A percentile compares a stretch with the other conserved stretches of the same genome.
Evolutionary conservation across 148 eudicot genomes (phyloP).

Genomic region (Dianthus caryophyllus): DNA sequence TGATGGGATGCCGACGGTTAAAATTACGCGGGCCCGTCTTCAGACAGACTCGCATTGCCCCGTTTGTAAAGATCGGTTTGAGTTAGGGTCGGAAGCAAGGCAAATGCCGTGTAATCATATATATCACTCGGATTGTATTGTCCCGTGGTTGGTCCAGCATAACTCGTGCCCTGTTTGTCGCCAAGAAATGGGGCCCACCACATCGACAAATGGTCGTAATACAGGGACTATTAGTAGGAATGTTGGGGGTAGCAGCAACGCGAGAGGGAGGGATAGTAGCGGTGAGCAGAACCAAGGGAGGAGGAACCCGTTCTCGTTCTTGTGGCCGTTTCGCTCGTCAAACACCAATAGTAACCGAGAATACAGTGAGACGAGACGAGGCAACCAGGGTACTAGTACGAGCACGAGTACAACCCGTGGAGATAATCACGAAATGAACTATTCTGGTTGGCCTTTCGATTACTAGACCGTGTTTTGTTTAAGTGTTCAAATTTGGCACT

Average conservation of each 20-base stretch:
- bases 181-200: conserved; percentile 53
- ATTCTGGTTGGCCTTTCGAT: conserved; percentile 63
- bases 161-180: conserved; percentile 98
- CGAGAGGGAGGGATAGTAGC: conserved; percentile 32
- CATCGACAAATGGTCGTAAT: conserved; percentile 29
- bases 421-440: conserved; percentile 46
- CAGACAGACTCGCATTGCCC: conserved; percentile 80
- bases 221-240: conserved; percentile 29
- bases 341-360: conserved; percentile 36
- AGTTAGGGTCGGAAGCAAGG: conserved; percentile 72
- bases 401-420: conserved; percentile 22
- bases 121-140: conserved; percentile 83
- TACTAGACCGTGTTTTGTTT: conserved; percentile 32
- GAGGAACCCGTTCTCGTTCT: conserved; percentile 64
- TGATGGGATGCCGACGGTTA: conserved; percentile 83
- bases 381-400: conserved; percentile 27
- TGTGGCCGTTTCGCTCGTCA: conserved; percentile 80
- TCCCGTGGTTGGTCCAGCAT: conserved; percentile 92
- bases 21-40: conserved; percentile 65
- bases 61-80: conserved; percentile 83
- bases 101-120: conserved; percentile 87
- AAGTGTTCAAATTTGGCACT: conserved; percentile 17
- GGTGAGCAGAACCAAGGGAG: conserved; percentile 43
- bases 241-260: conserved; percentile 22
- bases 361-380: conserved; percentile 32